These are phyloP conservation scores for Trichoderma endophyticum DNA, from an alignment of 2,329 filamentous ascomycete species.

Conservation along the genomic window DNA sequence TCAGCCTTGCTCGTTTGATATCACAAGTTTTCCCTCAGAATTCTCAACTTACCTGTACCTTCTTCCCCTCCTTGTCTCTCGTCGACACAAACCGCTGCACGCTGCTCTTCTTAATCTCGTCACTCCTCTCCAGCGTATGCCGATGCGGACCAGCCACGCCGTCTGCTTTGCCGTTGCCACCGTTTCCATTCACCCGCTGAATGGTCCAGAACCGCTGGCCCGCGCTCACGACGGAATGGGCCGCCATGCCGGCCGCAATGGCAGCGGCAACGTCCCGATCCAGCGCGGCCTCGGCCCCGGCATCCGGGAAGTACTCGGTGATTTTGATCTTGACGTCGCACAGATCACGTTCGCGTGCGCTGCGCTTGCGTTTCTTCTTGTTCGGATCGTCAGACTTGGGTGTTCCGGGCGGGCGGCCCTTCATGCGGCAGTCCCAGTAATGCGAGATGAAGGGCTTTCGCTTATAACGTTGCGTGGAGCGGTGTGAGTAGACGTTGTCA, in stretches of 20 bases:
- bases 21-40: neutral
- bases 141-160: slow-evolving; percentile 70
- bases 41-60: slow-evolving; percentile 30
- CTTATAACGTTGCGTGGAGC: slow-evolving; percentile 77
- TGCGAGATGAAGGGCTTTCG: slow-evolving; percentile 78
- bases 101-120: slow-evolving; percentile 78
- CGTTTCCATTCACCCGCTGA: slow-evolving; percentile 74
- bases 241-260: slow-evolving; percentile 14
- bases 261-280: slow-evolving; percentile 26
- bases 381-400: slow-evolving; percentile 75
- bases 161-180: slow-evolving; percentile 68
- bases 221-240: slow-evolving; percentile 27
- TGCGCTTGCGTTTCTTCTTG: slow-evolving; percentile 78
- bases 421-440: slow-evolving; percentile 82
- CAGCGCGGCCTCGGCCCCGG: slow-evolving; percentile 30
- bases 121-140: slow-evolving; percentile 69
- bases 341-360: slow-evolving; percentile 70
- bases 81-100: slow-evolving; percentile 64
- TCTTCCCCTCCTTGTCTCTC: slow-evolving; percentile 64
- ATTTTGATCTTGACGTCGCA: slow-evolving; percentile 88
- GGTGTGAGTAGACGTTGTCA: slow-evolving; percentile 81
- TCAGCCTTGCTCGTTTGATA: neutral
- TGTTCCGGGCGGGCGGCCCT: slow-evolving; percentile 74
- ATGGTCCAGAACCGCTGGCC: slow-evolving; percentile 67
- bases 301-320: slow-evolving; percentile 69